Percentiles rank a stretch among this genome's conserved stretches.
Evolutionary conservation across 306 rosid genomes (phyloP).

Genomic region (Ammopiptanthus mongolicus): DNA sequence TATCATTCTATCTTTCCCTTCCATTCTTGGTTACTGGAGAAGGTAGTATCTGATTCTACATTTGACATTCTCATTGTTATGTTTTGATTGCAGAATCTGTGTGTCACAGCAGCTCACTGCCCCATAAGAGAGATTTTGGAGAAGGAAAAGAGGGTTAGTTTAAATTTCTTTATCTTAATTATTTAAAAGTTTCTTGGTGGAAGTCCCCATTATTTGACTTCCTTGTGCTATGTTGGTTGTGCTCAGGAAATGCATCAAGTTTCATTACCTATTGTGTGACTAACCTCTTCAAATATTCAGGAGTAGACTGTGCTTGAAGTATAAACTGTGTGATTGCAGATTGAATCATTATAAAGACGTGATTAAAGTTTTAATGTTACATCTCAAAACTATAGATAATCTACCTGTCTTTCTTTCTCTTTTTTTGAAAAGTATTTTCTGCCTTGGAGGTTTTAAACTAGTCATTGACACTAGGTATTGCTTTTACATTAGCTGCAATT

Average conservation of each 20-base stretch:
- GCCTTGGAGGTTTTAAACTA: background rate
- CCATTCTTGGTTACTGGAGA: conserved; percentile 13
- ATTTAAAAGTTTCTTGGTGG: background rate
- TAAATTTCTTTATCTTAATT: background rate
- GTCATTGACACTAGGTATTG: background rate
- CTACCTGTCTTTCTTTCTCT: too few relatives aligned
- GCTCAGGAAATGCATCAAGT: background rate
- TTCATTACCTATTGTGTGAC: background rate
- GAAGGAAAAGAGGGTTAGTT: conserved; percentile 55
- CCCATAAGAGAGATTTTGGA: conserved; percentile 43
- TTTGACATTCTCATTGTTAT: conserved; percentile 11
- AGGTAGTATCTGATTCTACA: background rate
- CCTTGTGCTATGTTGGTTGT: background rate
- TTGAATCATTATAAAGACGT: background rate
- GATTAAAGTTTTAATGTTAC: background rate
- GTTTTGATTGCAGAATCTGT: conserved; percentile 37
- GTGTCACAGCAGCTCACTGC: conserved; percentile 42
- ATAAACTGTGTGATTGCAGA: background rate
- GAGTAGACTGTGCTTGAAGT: background rate
- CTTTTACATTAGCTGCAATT: background rate
- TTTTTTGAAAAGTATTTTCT: background rate
- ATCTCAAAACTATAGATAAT: background rate
- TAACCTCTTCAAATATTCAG: background rate
- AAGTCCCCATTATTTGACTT: background rate
- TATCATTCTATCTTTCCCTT: background rate